phyloP scores from a whole-genome alignment of 805 yeast genomes.

The Saturnispora bothae region DNA sequence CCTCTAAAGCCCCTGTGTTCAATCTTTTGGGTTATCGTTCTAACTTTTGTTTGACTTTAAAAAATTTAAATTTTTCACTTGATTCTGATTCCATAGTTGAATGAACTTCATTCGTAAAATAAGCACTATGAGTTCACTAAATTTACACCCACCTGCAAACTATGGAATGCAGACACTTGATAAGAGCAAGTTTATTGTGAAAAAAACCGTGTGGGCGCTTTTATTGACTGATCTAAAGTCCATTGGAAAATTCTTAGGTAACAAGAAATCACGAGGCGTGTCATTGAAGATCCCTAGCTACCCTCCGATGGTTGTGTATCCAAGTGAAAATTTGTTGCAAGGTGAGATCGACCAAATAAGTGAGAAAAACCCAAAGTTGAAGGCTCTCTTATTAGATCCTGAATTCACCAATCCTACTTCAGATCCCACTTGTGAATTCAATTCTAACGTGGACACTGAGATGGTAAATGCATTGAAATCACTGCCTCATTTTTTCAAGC shows the following conservation, averaged over 20 bases:
- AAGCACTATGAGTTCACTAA: background rate
- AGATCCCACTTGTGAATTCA: conserved; percentile 5
- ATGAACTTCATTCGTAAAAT: conserved; percentile 6
- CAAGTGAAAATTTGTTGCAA: conserved; percentile 9
- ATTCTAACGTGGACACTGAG: conserved; percentile 8
- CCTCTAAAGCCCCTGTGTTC: too few species aligned
- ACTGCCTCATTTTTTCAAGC: conserved; percentile 35
- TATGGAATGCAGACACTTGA: conserved; percentile 58
- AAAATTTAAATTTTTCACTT: background rate
- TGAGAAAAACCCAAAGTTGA: conserved; percentile 27
- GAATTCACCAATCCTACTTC: conserved; percentile 33
- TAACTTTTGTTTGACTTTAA: background rate
- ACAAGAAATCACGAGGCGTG: conserved; percentile 33
- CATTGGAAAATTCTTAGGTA: conserved; percentile 45
- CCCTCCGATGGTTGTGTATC: conserved; percentile 50
- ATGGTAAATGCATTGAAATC: conserved; percentile 28
- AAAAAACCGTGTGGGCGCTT: conserved; percentile 57
- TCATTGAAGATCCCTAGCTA: conserved; percentile 62
- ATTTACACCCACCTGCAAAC: conserved; percentile 51
- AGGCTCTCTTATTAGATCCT: conserved; percentile 55
- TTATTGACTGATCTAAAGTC: conserved; percentile 55
- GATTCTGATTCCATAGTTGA: background rate
- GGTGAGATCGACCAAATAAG: conserved; percentile 7
- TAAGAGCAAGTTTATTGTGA: conserved; percentile 46
- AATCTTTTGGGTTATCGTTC: too few species aligned